A percentile compares a stretch with the other conserved stretches of the same genome.
These are phyloP conservation scores for Fusarium penzigii DNA, from an alignment of 2,329 filamentous ascomycete species.

Conservation along the genomic window DNA sequence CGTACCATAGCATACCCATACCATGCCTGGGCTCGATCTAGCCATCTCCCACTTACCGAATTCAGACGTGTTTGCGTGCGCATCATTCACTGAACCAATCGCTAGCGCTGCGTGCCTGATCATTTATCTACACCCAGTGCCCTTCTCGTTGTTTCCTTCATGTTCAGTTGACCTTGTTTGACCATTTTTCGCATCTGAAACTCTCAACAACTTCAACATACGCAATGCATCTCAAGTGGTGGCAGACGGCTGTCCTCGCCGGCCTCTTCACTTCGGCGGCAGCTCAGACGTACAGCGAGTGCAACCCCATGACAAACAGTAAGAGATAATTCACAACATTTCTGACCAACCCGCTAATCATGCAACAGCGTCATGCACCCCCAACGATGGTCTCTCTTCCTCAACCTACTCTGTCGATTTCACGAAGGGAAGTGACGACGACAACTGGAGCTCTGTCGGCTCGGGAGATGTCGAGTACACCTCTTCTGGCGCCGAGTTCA, in stretches of 20 bases:
- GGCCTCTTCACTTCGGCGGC: conserved; percentile 13
- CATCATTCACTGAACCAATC: background rate
- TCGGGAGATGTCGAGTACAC: conserved; percentile 21
- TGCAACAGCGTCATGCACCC: conserved; percentile 7
- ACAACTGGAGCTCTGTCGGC: conserved; percentile 21
- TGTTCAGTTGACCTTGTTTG: background rate
- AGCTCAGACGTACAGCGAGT: conserved; percentile 18
- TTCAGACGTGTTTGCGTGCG: background rate
- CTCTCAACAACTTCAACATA: background rate
- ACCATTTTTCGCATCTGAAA: background rate
- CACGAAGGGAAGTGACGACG: conserved; percentile 19
- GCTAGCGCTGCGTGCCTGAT: too few relatives aligned
- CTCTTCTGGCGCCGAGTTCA: conserved; percentile 33
- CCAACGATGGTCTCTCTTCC: conserved; percentile 13
- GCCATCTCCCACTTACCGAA: background rate
- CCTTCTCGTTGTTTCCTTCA: background rate
- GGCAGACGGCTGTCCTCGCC: conserved; percentile 9
- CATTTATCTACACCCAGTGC: background rate
- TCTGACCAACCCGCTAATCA: background rate
- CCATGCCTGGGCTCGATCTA: too few relatives aligned
- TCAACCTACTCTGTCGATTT: conserved; percentile 24
- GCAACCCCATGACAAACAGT: conserved; percentile 24
- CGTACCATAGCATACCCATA: background rate
- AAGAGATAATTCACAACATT: background rate
- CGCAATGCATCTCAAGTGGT: conserved; percentile 10